A percentile compares a stretch with the other conserved stretches of the same genome.
Evolutionary conservation across 441 rosid genomes (phyloP).

Genomic region (Bocquillonia castaneifolia): DNA sequence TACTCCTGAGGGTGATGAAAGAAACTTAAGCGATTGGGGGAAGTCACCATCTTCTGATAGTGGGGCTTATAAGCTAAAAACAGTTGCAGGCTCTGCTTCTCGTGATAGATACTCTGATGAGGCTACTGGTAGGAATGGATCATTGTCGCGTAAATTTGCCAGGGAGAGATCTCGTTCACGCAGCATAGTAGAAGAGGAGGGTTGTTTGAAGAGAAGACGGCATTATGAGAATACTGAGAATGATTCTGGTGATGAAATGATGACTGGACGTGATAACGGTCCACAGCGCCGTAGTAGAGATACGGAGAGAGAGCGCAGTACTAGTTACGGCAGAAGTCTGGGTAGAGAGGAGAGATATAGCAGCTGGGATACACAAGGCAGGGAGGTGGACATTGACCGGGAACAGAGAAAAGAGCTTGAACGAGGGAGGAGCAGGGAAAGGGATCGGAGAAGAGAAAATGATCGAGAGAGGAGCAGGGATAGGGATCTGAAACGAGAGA

Average conservation of each 20-base stretch:
- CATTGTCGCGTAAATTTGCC: conserved; percentile 38
- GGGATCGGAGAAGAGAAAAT: conserved; percentile 24
- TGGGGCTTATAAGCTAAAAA: conserved; percentile 30
- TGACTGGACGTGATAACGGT: conserved; percentile 28
- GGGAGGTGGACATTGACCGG: conserved; percentile 39
- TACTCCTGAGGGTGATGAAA: conserved; percentile 26
- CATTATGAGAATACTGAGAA: conserved; percentile 28
- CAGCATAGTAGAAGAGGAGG: conserved; percentile 45
- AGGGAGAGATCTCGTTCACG: conserved; percentile 55
- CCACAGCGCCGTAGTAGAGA: conserved; percentile 35
- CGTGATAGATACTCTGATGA: conserved; percentile 38
- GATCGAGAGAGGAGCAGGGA: conserved; percentile 33
- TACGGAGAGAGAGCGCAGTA: conserved; percentile 34
- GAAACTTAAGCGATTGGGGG: conserved; percentile 26
- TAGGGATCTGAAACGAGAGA: conserved; percentile 37
- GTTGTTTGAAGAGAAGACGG: conserved; percentile 28
- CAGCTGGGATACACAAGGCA: conserved; percentile 36
- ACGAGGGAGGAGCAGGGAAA: conserved; percentile 37
- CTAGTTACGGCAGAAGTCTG: conserved; percentile 35
- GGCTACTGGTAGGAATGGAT: conserved; percentile 37
- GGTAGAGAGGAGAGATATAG: conserved; percentile 34
- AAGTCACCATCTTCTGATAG: conserved; percentile 38
- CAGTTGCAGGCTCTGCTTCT: conserved; percentile 31
- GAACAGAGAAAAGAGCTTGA: conserved; percentile 36
- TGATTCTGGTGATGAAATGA: conserved; percentile 31